Evolutionary conservation across 2,329 filamentous ascomycete genomes (phyloP).

Genomic region (Xylariaceae sp.): DNA sequence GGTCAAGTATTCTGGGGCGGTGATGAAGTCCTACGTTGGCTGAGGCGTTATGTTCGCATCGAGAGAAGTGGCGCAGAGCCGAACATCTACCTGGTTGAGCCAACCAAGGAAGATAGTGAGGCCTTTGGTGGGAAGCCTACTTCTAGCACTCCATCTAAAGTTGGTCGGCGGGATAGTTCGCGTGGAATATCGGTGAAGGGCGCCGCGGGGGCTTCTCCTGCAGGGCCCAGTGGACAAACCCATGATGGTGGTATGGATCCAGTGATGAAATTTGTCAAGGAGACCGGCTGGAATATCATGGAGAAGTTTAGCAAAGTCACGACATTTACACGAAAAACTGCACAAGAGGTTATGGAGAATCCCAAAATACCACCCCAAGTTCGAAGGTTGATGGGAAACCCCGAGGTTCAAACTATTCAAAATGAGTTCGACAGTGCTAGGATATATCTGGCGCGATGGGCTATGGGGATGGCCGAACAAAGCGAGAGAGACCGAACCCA

Average conservation of each 20-base stretch:
- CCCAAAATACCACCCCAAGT: slow-evolving; percentile 90
- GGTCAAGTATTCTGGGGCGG: slow-evolving; percentile 97
- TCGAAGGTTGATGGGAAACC: slow-evolving; percentile 81
- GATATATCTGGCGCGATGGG: slow-evolving; percentile 93
- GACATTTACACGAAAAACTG: slow-evolving; percentile 89
- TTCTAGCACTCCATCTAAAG: slow-evolving; percentile 50
- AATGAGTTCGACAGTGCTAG: slow-evolving; percentile 97
- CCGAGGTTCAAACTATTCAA: slow-evolving; percentile 92
- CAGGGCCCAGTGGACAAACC: slow-evolving; percentile 47
- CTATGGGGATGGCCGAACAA: slow-evolving; percentile 98
- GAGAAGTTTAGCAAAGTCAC: slow-evolving; percentile 98
- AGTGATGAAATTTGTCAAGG: slow-evolving; percentile 90
- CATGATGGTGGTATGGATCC: slow-evolving; percentile 84
- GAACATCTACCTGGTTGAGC: slow-evolving; percentile 90
- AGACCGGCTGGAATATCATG: slow-evolving; percentile 93
- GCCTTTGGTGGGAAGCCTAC: slow-evolving; percentile 75
- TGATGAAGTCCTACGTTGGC: slow-evolving; percentile 91
- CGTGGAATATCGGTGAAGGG: slow-evolving; percentile 41
- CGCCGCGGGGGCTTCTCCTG: slow-evolving; percentile 45
- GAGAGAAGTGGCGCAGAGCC: slow-evolving; percentile 86
- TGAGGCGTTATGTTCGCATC: slow-evolving; percentile 81
- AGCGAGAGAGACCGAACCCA: slow-evolving; percentile 86
- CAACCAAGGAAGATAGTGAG: slow-evolving; percentile 79
- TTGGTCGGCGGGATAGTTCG: slow-evolving; percentile 48
- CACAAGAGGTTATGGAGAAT: slow-evolving; percentile 90